Evolutionary conservation across 768 basidiomycete species (phyloP).

Genomic region (Mycena pura): DNA sequence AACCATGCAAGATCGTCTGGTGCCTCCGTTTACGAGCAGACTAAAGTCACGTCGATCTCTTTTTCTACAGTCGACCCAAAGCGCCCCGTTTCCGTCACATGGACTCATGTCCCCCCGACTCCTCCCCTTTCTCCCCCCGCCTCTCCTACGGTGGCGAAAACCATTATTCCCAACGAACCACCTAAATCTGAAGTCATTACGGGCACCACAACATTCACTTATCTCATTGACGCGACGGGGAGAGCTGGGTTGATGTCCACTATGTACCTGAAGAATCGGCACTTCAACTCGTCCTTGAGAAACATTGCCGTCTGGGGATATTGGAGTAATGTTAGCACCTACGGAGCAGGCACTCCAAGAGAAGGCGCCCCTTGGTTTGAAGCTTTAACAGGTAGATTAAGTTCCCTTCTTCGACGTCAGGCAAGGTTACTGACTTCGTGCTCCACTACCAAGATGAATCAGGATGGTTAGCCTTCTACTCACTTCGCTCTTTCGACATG

Average conservation of each 20-base stretch:
- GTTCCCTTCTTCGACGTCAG: neutral
- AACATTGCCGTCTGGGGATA: slow-evolving; percentile 85
- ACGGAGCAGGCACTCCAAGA: slow-evolving; percentile 55
- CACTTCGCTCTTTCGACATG: neutral
- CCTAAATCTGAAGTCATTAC: slow-evolving; percentile 32
- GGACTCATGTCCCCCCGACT: slow-evolving; percentile 54
- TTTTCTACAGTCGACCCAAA: slow-evolving; percentile 48
- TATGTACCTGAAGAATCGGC: slow-evolving; percentile 71
- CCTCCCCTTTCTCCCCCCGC: slow-evolving; percentile 48
- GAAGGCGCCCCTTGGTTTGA: slow-evolving; percentile 75
- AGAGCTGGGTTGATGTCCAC: slow-evolving; percentile 75
- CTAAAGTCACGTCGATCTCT: slow-evolving; percentile 54
- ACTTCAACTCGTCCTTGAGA: slow-evolving; percentile 69
- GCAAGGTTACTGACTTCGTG: neutral
- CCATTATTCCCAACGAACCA: slow-evolving; percentile 10
- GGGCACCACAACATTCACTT: slow-evolving; percentile 66
- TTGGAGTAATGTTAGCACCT: slow-evolving; percentile 63
- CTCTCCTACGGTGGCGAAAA: slow-evolving; percentile 41
- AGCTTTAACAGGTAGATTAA: slow-evolving; percentile 63
- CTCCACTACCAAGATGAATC: slow-evolving; percentile 55
- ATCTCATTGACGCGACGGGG: slow-evolving; percentile 77
- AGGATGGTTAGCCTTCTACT: slow-evolving; percentile 47
- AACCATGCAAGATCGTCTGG: slow-evolving; percentile 61
- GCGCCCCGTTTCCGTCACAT: slow-evolving; percentile 60
- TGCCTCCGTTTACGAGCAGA: slow-evolving; percentile 60